Conservation (phyloP, 2,329 filamentous ascomycete species). For the Apiospora pterosperma region DNA sequence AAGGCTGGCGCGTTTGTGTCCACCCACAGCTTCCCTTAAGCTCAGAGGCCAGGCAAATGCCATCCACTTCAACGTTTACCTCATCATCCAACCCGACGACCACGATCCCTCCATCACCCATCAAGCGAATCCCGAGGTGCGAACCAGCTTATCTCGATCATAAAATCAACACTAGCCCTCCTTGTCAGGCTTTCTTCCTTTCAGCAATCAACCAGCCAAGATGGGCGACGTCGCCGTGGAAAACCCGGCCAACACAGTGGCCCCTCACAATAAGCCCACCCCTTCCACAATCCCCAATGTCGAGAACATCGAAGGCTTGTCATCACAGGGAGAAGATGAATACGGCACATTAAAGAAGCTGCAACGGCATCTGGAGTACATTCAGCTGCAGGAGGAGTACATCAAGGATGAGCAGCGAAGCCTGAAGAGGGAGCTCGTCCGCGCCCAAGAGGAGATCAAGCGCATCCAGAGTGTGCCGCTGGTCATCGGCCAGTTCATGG, state of each 20-base stretch:
- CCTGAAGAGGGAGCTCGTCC: constrained; percentile 93
- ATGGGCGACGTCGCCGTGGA: constrained; percentile 92
- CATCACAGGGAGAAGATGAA: constrained; percentile 81
- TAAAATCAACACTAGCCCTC: background rate
- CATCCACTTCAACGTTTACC: constrained; percentile 2
- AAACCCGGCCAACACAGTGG: constrained; percentile 68
- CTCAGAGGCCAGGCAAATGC: background rate
- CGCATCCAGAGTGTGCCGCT: constrained; percentile 97
- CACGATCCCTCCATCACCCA: background rate
- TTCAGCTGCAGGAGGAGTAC: constrained; percentile 98
- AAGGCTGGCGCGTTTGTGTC: constrained; percentile 6
- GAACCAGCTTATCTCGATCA: background rate
- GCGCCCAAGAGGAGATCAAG: constrained; percentile 99
- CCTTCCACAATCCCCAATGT: constrained; percentile 83
- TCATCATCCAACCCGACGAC: constrained; percentile 1
- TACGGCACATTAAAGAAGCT: constrained; percentile 96
- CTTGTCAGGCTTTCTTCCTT: background rate
- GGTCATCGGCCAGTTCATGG: constrained; percentile 99
- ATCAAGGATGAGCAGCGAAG: constrained; percentile 99
- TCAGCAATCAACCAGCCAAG: constrained; percentile 19
- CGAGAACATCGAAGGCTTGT: constrained; percentile 82
- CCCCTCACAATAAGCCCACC: constrained; percentile 77
- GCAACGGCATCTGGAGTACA: constrained; percentile 95
- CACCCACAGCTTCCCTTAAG: constrained; percentile 1
- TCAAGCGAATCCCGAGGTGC: background rate